Evolutionary conservation across 441 rosid genomes (phyloP), one percentile per base, ranked within the genome.

Genomic region (Syzygium syzygioides): DNA sequence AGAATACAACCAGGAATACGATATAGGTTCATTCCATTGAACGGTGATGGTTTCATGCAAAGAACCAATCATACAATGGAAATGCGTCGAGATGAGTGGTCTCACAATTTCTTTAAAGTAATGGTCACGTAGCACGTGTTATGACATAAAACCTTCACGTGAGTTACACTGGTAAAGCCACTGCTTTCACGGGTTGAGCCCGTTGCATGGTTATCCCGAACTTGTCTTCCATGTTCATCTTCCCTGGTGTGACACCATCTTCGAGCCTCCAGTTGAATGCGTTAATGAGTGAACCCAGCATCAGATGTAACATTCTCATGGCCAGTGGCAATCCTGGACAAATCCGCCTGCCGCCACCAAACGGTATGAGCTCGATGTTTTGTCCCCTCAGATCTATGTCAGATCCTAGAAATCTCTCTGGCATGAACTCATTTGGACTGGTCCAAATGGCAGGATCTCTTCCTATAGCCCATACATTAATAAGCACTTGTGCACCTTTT

Each of bases 151-250:
- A 71, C 28, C 25, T 71, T 71, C 23, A 6, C 28, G 45, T 11
- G 52, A 71, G 28, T 71, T 20, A 71, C 41, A 50, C 83, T 0
- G 17, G n/a, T 11, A 71, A 0, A 1, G 83, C 83, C 52, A 71
- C n/a, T 5, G 83, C 83, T 71, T 71, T 71, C 41, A 88, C 32
- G 55, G 90, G 87, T 60, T 25, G 68, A 37, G 87, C 87, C 45
- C 79, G 86, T 32, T 87, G 86, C 79, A 89, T 12, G 4, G 90
- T 86, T 18, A 86, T 71, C 34, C 90, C 90, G 45, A 55, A 89
- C 86, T 89, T 87, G 76, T 89, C 90, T 45, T 71, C 76, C 90
- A 89, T 89, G 86, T 89, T 83, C 88, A 89, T 48, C 4, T 76
- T 56, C 28, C 86, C 79, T 3, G 55, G 62, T 20, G 54, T 19